A percentile compares a stretch with the other conserved stretches of the same genome.
Evolutionary conservation across 345 rosid species (phyloP).

Genomic region (Eucalyptus curtisii): DNA sequence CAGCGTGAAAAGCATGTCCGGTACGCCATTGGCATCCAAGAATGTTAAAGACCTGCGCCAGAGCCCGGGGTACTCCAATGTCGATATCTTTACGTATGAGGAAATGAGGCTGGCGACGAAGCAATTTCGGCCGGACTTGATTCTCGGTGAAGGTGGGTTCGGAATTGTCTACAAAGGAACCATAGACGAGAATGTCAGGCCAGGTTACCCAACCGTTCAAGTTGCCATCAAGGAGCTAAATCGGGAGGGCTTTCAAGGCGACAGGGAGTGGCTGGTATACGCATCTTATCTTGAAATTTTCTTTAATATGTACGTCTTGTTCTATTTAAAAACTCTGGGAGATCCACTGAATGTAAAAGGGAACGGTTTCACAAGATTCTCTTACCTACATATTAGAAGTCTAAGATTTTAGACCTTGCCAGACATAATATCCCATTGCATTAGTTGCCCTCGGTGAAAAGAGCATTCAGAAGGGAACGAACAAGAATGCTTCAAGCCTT

Average conservation of each 20-base stretch:
- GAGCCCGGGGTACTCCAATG: conserved; percentile 55
- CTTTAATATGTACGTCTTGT: background rate
- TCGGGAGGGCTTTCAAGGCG: conserved; percentile 91
- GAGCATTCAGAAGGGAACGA: background rate
- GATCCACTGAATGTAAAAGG: background rate
- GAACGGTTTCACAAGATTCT: background rate
- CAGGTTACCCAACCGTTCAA: conserved; percentile 36
- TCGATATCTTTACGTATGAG: conserved; percentile 66
- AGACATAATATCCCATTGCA: background rate
- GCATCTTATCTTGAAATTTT: background rate
- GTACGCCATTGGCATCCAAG: conserved; percentile 19
- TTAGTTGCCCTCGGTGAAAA: background rate
- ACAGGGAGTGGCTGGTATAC: conserved; percentile 97
- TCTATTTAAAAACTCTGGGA: background rate
- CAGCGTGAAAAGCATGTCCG: background rate
- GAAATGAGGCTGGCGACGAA: conserved; percentile 87
- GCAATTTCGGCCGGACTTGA: conserved; percentile 70
- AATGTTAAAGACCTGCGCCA: conserved; percentile 70
- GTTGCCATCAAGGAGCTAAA: conserved; percentile 95
- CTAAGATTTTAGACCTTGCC: background rate
- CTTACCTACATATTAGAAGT: background rate
- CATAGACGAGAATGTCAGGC: conserved; percentile 53
- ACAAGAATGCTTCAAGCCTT: background rate
- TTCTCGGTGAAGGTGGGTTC: conserved; percentile 95
- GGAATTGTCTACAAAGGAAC: conserved; percentile 90